Evolutionary conservation across 495 filamentous ascomycete genomes (phyloP), one percentile per base, ranked within the genome.

Genomic region (Tuber microsphaerosporum): DNA sequence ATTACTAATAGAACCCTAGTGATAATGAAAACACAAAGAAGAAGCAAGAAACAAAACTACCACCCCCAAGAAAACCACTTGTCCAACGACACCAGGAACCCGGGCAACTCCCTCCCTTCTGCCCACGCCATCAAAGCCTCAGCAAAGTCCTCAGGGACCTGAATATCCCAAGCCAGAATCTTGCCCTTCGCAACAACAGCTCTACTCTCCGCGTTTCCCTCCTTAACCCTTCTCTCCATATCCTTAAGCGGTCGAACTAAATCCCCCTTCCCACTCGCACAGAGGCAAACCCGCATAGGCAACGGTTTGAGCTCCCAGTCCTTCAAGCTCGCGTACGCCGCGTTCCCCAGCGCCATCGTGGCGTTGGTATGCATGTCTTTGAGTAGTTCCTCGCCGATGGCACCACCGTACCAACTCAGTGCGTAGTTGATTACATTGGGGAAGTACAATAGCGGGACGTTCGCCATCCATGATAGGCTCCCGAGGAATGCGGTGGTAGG

Each of bases 111-210:
- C 26, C 56, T 65, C 56, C 56, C 56, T 65, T 65, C 56, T 26
- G 26, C 26, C 56, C 56, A 65, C 14, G 56, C 56, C 56, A 65
- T 65, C 56, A 65, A 17, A 65, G 56, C 56, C 26, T 65, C 56
- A 2, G 56, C 56, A 34, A 65, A 65, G 56, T 65, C 56, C 26
- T 65, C 56, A 19, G 56, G 56, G 1, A 26, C 56, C 56, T 65
- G 56, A 31, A 65, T 65, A 65, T 65, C 56, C 56, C 56, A 65
- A 34, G 56, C n/a, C 26, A 65, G 56, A 19, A 65, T 65, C 56
- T 34, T 65, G 26, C 56, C 56, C 56, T 65, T 65, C 2, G 56
- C 56, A 19, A 65, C 56, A 6, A 65, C 26, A 34, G 56, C 56
- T 65, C 56, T 65, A 34, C 56, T 65, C 56, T 34, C 56, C 1